phyloP scores from a whole-genome alignment of 139 green algal genomes.

The Coelastrella sp. region DNA sequence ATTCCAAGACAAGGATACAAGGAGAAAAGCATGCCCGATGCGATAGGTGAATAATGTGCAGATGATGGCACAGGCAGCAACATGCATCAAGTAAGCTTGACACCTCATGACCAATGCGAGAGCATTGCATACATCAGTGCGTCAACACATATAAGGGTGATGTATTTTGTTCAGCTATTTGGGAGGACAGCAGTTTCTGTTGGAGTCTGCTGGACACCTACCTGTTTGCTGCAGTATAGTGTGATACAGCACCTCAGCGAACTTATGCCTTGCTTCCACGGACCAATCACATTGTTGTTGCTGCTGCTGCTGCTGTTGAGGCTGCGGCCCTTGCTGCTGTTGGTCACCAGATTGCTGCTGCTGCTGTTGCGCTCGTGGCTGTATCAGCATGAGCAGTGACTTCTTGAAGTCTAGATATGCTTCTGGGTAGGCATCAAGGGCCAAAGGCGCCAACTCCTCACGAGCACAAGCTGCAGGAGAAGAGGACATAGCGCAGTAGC shows the following conservation, averaged over 20 bases:
- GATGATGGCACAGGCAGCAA: too few relatives aligned
- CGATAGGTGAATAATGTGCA: too few relatives aligned
- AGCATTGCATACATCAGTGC: too few relatives aligned
- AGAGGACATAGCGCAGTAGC: neutral
- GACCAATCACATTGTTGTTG: neutral
- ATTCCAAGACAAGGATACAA: too few relatives aligned
- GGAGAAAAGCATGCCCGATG: too few relatives aligned
- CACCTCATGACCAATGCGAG: too few relatives aligned
- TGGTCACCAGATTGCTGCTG: slow-evolving; percentile 32
- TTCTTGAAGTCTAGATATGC: slow-evolving; percentile 81
- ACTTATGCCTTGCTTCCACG: slow-evolving; percentile 11
- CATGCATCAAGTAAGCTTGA: too few relatives aligned
- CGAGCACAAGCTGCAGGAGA: slow-evolving; percentile 59
- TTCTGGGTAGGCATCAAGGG: slow-evolving; percentile 78
- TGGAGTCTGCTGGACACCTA: too few relatives aligned
- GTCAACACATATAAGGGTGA: too few relatives aligned
- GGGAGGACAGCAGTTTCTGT: too few relatives aligned
- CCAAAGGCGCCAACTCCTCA: slow-evolving; percentile 69
- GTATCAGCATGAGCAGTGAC: slow-evolving; percentile 67
- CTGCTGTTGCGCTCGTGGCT: slow-evolving; percentile 52
- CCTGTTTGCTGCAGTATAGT: slow-evolving; percentile 44
- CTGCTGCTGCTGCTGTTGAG: slow-evolving; percentile 12
- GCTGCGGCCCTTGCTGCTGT: slow-evolving; percentile 50
- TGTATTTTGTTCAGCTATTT: too few relatives aligned
- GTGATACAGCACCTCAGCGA: slow-evolving; percentile 44